Evolutionary conservation across 768 basidiomycete genomes (phyloP).

Genomic region (Tricholoma saponaceum): DNA sequence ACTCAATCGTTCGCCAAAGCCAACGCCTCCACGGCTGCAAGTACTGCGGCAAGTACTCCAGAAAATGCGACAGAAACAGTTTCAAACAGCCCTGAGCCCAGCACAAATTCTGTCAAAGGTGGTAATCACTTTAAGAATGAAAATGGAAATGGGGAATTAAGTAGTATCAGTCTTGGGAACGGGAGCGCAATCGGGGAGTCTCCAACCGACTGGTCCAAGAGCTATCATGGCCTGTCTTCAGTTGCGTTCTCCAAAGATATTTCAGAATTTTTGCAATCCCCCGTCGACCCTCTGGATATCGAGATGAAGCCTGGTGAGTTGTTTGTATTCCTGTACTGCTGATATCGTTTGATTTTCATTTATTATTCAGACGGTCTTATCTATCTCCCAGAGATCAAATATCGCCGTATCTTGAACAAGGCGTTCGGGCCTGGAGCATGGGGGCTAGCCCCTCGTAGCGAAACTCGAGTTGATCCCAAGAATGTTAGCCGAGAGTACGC

Average conservation of each 20-base stretch:
- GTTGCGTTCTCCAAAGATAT: slow-evolving; percentile 76
- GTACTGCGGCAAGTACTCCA: neutral
- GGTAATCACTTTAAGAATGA: neutral
- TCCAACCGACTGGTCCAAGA: slow-evolving; percentile 81
- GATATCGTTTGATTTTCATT: neutral
- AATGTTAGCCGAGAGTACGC: slow-evolving; percentile 94
- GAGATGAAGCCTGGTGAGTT: slow-evolving; percentile 90
- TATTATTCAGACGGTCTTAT: slow-evolving; percentile 72
- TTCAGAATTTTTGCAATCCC: slow-evolving; percentile 67
- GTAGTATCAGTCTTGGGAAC: neutral
- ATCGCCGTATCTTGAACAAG: slow-evolving; percentile 84
- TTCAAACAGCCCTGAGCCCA: slow-evolving; percentile 5
- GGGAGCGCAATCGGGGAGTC: slow-evolving; percentile 15
- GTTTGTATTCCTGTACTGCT: neutral
- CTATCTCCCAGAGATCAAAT: slow-evolving; percentile 97
- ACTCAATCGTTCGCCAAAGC: neutral
- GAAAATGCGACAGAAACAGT: neutral
- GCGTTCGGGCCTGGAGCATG: slow-evolving; percentile 97
- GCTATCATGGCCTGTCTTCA: slow-evolving; percentile 76
- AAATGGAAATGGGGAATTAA: neutral
- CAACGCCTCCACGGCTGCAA: slow-evolving; percentile 10
- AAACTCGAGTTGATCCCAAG: slow-evolving; percentile 85
- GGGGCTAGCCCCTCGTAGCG: slow-evolving; percentile 92
- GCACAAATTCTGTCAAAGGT: neutral
- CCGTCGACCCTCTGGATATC: slow-evolving; percentile 73